phyloP scores from a whole-genome alignment of 2,329 filamentous ascomycete species.

The Trichoderma simmonsii region DNA sequence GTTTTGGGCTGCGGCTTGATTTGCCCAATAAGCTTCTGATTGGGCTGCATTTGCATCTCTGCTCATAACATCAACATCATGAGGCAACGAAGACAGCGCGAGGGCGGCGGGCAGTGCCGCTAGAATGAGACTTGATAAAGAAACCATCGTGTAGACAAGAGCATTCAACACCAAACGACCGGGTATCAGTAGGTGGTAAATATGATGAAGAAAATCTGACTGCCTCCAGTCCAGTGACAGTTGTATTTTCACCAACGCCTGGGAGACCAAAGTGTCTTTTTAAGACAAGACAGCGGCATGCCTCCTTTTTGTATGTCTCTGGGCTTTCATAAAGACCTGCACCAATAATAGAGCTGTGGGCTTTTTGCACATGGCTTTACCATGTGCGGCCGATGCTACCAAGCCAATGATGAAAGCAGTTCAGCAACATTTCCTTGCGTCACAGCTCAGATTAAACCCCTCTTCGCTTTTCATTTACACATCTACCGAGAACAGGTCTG shows the following conservation, averaged over 20 bases:
- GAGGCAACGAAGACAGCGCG: not conserved
- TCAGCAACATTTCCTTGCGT: conserved; percentile 7
- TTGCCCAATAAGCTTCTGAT: conserved; percentile 10
- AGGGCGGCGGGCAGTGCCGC: conserved; percentile 2
- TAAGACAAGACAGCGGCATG: not conserved
- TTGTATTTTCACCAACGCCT: not conserved
- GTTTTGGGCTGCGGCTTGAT: conserved; percentile 21
- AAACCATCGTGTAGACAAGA: not conserved
- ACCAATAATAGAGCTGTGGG: not conserved
- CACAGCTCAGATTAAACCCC: not conserved
- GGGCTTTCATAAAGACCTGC: not conserved
- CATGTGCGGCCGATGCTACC: not conserved
- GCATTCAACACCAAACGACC: not conserved
- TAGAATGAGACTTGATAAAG: not conserved
- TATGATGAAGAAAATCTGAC: not conserved
- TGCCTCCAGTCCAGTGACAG: too few relatives aligned
- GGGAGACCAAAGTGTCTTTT: not conserved
- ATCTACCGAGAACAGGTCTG: not conserved
- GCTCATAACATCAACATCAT: not conserved
- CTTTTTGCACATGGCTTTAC: not conserved
- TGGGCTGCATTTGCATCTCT: not conserved
- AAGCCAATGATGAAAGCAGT: not conserved
- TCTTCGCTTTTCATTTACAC: not conserved
- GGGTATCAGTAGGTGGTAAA: not conserved
- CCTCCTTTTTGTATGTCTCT: not conserved